These are phyloP conservation scores for Beta lomatogona DNA, from an alignment of 179 eudicot species.

Conservation along the genomic window DNA sequence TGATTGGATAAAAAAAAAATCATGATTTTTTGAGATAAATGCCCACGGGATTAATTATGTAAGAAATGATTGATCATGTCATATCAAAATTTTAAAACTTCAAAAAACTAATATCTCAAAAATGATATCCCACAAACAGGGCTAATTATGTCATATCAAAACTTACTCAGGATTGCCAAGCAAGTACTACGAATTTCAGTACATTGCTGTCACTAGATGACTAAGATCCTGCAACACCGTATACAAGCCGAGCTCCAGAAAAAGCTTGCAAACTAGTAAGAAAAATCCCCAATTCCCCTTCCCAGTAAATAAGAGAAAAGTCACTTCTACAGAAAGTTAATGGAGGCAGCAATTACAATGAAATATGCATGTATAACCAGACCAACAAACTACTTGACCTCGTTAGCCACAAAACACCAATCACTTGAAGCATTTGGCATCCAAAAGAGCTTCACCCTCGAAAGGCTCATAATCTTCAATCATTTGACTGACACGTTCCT, in stretches of 20 bases:
- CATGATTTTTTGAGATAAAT: too few relatives aligned
- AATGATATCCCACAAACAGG: too few relatives aligned
- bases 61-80: too few relatives aligned
- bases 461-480: conserved; percentile 82
- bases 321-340: too few relatives aligned
- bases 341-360: too few relatives aligned
- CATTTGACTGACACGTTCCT: conserved; percentile 75
- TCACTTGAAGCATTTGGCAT: conserved; percentile 74
- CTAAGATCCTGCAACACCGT: background rate
- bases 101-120: too few relatives aligned
- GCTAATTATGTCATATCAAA: background rate
- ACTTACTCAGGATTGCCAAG: background rate
- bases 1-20: too few relatives aligned
- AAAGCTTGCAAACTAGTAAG: background rate
- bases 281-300: background rate
- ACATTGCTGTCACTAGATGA: background rate
- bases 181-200: background rate
- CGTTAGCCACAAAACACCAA: background rate
- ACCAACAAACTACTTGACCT: background rate
- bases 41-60: too few relatives aligned
- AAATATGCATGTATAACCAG: background rate
- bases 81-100: too few relatives aligned
- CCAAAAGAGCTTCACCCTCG: conserved; percentile 68
- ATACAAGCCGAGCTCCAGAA: background rate
- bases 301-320: too few relatives aligned